phyloP scores from a whole-genome alignment of 331 rosid species.

The Cucumis variabilis region DNA sequence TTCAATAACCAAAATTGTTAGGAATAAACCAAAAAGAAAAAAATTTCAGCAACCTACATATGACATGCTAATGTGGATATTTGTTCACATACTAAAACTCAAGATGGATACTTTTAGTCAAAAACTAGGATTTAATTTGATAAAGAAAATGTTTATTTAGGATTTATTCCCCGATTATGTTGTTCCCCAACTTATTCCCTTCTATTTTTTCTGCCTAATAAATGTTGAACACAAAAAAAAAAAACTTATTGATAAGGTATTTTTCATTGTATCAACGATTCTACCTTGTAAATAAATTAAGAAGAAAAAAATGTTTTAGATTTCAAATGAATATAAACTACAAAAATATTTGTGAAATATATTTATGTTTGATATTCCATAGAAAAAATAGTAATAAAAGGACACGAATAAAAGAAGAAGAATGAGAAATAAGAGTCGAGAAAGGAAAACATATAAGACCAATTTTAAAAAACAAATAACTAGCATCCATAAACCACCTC shows the following conservation, averaged over 20 bases:
- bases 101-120: background rate
- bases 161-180: background rate
- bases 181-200: background rate
- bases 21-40: background rate
- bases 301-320: background rate
- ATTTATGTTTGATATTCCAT: background rate
- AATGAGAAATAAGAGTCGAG: background rate
- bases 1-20: constrained; percentile 11
- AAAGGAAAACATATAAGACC: background rate
- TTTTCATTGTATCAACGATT: background rate
- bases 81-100: background rate
- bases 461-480: background rate
- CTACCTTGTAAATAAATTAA: background rate
- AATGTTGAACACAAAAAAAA: background rate
- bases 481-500: background rate
- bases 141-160: background rate
- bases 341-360: no score
- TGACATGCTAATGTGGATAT: background rate
- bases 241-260: background rate
- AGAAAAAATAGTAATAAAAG: no score
- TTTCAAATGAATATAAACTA: background rate
- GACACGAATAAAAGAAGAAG: background rate
- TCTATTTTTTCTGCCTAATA: background rate
- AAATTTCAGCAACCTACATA: background rate
- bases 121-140: background rate